Conservation (phyloP, 2,329 filamentous ascomycete genomes). For the Fusarium humuli region DNA sequence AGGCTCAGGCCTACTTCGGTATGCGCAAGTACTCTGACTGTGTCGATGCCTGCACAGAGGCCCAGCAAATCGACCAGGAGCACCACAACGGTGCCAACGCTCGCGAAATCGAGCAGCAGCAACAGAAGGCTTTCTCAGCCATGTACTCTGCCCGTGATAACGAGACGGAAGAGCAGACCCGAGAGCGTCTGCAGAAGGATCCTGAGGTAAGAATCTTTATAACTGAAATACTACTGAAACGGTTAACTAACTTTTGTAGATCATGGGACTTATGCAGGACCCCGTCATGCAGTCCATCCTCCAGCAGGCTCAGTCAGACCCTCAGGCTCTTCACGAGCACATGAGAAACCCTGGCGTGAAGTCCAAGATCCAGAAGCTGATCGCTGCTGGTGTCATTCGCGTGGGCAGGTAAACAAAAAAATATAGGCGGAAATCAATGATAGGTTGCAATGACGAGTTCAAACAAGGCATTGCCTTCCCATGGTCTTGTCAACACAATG, state of each 20-base stretch:
- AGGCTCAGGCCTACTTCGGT: constrained; percentile 93
- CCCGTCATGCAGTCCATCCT: constrained; percentile 98
- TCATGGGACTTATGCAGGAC: constrained; percentile 91
- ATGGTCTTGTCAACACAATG: constrained; percentile 17
- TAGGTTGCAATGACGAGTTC: constrained; percentile 28
- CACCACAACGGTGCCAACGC: constrained; percentile 78
- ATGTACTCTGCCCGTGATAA: constrained; percentile 93
- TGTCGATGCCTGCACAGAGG: constrained; percentile 88
- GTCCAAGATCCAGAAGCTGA: constrained; percentile 92
- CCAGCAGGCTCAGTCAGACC: constrained; percentile 94
- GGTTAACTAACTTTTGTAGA: constrained; percentile 60
- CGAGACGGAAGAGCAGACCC: constrained; percentile 95
- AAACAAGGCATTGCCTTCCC: constrained; percentile 26
- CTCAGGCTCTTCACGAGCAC: constrained; percentile 92
- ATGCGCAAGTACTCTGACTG: constrained; percentile 99
- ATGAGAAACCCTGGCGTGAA: constrained; percentile 92
- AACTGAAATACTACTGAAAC: constrained; percentile 1
- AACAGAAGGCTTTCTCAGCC: constrained; percentile 89
- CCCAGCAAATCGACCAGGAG: constrained; percentile 78
- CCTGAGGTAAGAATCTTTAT: constrained; percentile 76
- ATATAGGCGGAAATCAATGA: constrained; percentile 5
- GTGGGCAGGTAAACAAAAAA: constrained; percentile 63
- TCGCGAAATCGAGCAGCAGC: constrained; percentile 92
- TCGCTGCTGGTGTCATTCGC: constrained; percentile 91
- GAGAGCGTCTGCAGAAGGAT: constrained; percentile 88